These are phyloP conservation scores for Scutellaria barbata DNA, from an alignment of 257 asterid species.

Conservation along the genomic window DNA sequence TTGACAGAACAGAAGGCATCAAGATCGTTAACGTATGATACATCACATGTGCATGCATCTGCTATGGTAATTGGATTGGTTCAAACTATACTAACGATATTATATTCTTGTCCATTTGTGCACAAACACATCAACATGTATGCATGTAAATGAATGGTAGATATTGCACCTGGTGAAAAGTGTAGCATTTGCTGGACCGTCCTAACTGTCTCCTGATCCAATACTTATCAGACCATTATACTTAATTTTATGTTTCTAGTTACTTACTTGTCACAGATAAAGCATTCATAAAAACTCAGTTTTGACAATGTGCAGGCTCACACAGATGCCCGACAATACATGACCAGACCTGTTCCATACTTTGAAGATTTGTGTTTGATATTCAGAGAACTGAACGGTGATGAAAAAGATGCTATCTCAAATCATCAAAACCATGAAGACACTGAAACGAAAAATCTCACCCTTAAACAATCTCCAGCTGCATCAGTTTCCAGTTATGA, in stretches of 20 bases:
- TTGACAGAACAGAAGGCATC: too few species aligned
- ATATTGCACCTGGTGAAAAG: too few species aligned
- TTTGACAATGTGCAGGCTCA: conserved; percentile 39
- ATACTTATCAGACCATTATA: background rate
- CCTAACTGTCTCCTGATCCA: background rate
- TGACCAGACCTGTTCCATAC: conserved; percentile 43
- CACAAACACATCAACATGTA: background rate
- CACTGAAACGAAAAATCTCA: conserved; percentile 8
- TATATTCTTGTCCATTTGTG: background rate
- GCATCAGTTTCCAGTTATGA: conserved; percentile 35
- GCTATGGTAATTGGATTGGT: background rate
- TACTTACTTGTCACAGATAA: background rate
- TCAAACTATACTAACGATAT: background rate
- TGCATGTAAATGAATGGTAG: background rate
- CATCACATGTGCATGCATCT: background rate
- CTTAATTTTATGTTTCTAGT: background rate
- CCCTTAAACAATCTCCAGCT: conserved; percentile 34
- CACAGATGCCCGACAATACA: conserved; percentile 43
- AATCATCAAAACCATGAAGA: conserved; percentile 30
- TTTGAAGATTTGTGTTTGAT: conserved; percentile 38
- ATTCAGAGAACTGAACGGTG: conserved; percentile 36
- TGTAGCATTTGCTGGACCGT: too few species aligned
- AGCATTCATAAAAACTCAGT: background rate
- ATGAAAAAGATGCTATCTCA: conserved; percentile 29
- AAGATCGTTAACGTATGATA: background rate